Base-by-base conservation (phyloP, 163 green algal genomes). In the Scenedesmus sp. region DNA sequence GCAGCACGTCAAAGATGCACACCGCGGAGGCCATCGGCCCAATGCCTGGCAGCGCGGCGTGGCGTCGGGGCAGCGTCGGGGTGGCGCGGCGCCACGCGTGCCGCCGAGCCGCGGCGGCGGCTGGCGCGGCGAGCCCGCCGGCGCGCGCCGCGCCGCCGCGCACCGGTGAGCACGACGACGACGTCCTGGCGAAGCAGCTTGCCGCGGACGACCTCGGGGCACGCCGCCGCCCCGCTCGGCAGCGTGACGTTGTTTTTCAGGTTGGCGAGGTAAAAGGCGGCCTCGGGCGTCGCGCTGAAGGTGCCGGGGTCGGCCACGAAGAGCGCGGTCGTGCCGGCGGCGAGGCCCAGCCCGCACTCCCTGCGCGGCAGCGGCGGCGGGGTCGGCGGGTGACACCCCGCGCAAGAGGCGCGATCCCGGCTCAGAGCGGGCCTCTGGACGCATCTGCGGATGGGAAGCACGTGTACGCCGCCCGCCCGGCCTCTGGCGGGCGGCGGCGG, bases 1-100 rank as follows among this genome's bases (percentile, higher is more conserved):
- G 63, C 51, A 91, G 31, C 5, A 93, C n/a, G 45, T 93, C 88
- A 70, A 85, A 74, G 14, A 85, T 57, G 53, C 88, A 93, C 65
- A 91, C 53, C 1, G 73, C 76, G 9, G 88, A 83, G 14, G 78
- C 73, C 5, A 74, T 56, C 26, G 86, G 83, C 4, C 88, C 87
- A 70, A 93, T 93, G 69, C 87, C 87, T 91, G 86, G 9, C 33
- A 6, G n/a, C 22, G 48, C 33, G 62, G n/a, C n/a, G 42, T 10
- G n/a, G n/a, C n/a, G 22, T 29, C 31, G 28, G 56, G 18, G 3
- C 56, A 39, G 58, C 5, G 76, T 56, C 31, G 50, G 9, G 28
- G 54, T 63, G 1, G 60, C 34, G 3, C 24, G 33, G 3, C 28
- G 14, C 4, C 4, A 33, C 24, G 9, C 31, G 2, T 26, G 58